Evolutionary conservation across 768 basidiomycete species (phyloP), one percentile per base, ranked within the genome.

Genomic region (Mycena venus): DNA sequence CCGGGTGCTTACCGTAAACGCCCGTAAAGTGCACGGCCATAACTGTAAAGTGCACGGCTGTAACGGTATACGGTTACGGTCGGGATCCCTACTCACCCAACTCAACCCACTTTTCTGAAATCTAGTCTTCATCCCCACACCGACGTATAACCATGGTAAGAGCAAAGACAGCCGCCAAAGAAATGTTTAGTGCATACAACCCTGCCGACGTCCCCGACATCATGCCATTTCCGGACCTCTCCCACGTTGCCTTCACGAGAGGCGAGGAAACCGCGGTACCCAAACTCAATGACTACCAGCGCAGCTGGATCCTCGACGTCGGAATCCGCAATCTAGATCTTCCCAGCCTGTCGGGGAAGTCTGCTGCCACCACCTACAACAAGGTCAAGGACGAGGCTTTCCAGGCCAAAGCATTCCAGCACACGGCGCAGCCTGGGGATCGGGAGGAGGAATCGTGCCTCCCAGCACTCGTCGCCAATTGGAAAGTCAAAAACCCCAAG

Each of bases 201-300:
- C 21, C 14, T 4, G 34, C 34, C 11, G 31, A 23, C 14, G 66
- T 73, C 15, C 72, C 72, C 38, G 66, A 29, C 10, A 21, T 21
- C 25, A 73, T 73, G 72, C 72, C 72, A 6, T 68, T 73, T 31
- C 72, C 72, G 25, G 49, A 38, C 1, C 4, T 73, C 15, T 15
- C 38, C 3, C 14, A 11, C 11, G 60, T 73, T 17, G 23, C 8
- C 2, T 19, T 21, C 29, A 51, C 36, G 25, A 68, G 55, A 36
- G 40, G 27, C 49, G 34, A n/a, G 6, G 60, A 62, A 8, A 53
- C 19, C 25, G 47, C 49, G 6, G 65, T 73, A 4, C 72, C 72
- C 21, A 44, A 8, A 5, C 66, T 73, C 66, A 73, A 73, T 49
- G 17, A 63, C 7, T 36, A 62, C 51, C 66, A 73, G 25, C 72